These are phyloP conservation scores for Sherardia arvensis DNA, from an alignment of 257 asterid species.

Conservation along the genomic window DNA sequence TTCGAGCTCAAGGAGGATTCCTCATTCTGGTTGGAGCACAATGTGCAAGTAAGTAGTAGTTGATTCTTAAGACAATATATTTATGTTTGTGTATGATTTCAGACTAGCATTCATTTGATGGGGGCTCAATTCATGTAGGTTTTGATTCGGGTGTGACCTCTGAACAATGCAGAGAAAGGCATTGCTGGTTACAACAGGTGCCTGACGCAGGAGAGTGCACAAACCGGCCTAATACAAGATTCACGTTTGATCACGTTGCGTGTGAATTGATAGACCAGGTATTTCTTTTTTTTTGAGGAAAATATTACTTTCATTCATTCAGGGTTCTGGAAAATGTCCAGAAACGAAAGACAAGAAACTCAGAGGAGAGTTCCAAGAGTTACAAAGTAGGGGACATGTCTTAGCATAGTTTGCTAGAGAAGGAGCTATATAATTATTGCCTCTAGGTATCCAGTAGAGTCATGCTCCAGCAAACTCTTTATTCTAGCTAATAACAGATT, in stretches of 20 bases:
- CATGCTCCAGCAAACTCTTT: too few species aligned
- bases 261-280: constrained; percentile 92
- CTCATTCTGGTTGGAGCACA: constrained; percentile 95
- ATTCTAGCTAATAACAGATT: too few species aligned
- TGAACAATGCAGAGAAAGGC: constrained; percentile 66
- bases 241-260: constrained; percentile 91
- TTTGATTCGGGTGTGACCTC: constrained; percentile 81
- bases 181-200: constrained; percentile 58
- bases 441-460: too few species aligned
- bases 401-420: too few species aligned
- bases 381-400: too few species aligned
- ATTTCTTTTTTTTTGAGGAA: too few species aligned
- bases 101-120: neutral
- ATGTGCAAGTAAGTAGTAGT: constrained; percentile 62
- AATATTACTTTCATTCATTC: too few species aligned
- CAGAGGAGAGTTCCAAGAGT: too few species aligned
- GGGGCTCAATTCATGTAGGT: constrained; percentile 37
- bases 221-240: constrained; percentile 78
- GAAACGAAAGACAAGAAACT: too few species aligned
- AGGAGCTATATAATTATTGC: too few species aligned
- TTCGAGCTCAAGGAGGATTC: constrained; percentile 86
- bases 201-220: constrained; percentile 87
- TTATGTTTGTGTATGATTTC: neutral
- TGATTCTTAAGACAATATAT: neutral
- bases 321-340: too few species aligned